These are phyloP conservation scores for Kodamaea ohmeri DNA, from an alignment of 1,139 yeast genomes.

Conservation along the genomic window DNA sequence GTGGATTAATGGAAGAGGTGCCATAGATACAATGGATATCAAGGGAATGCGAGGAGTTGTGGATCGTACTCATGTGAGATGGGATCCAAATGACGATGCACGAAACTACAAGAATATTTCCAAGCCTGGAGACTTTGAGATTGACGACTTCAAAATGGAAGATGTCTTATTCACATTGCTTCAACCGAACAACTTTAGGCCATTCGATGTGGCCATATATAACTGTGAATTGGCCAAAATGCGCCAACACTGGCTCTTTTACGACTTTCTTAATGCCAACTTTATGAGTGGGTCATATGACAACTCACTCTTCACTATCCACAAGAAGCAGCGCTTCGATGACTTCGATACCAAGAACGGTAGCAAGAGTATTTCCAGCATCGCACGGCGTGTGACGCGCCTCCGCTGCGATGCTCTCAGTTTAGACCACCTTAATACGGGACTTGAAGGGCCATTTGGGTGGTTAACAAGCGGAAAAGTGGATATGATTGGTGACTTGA, in stretches of 20 bases:
- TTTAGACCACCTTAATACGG: slow-evolving; percentile 85
- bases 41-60: slow-evolving; percentile 88
- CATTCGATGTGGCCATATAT: slow-evolving; percentile 82
- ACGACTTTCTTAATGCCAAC: slow-evolving; percentile 81
- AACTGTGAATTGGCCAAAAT: slow-evolving; percentile 76
- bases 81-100: slow-evolving; percentile 84
- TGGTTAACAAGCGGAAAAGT: slow-evolving; percentile 93
- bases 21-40: slow-evolving; percentile 75
- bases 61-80: slow-evolving; percentile 81
- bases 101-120: slow-evolving; percentile 71
- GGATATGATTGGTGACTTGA: slow-evolving; percentile 87
- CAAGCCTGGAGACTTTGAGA: slow-evolving; percentile 89
- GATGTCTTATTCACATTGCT: slow-evolving; percentile 78
- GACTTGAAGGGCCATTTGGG: slow-evolving; percentile 91
- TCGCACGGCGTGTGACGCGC: slow-evolving; percentile 59
- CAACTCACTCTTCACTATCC: slow-evolving; percentile 87
- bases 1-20: slow-evolving; percentile 90
- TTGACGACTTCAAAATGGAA: slow-evolving; percentile 76
- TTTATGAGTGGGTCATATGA: slow-evolving; percentile 90
- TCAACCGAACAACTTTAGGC: slow-evolving; percentile 80
- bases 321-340: slow-evolving; percentile 63
- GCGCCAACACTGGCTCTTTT: slow-evolving; percentile 89
- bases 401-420: slow-evolving; percentile 80
- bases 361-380: slow-evolving; percentile 32
- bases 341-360: slow-evolving; percentile 29